phyloP scores from a whole-genome alignment of 306 rosid species.

The Glycine latifolia region DNA sequence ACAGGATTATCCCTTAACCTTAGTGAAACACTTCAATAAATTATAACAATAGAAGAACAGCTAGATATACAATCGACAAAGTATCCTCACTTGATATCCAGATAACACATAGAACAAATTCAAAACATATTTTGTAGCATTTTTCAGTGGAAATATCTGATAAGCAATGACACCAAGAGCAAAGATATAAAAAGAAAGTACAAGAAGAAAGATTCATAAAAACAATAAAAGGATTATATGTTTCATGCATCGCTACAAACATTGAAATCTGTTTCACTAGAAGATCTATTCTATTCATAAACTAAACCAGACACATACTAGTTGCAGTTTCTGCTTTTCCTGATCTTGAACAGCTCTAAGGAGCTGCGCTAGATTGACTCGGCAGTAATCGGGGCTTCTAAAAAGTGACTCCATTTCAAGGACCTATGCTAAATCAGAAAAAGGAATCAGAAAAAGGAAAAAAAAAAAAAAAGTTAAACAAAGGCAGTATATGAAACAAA shows the following conservation, averaged over 20 bases:
- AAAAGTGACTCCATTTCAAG: slow-evolving; percentile 72
- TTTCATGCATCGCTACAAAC: slow-evolving; percentile 21
- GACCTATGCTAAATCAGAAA: slow-evolving; percentile 64
- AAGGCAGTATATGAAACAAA: slow-evolving; percentile 40
- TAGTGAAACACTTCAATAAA: slow-evolving; percentile 7
- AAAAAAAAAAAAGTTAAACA: slow-evolving; percentile 32
- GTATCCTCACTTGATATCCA: slow-evolving; percentile 17
- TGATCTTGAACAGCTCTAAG: slow-evolving; percentile 89
- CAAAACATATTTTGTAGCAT: slow-evolving; percentile 13
- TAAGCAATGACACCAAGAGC: neutral
- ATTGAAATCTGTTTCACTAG: slow-evolving; percentile 6
- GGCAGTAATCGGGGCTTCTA: slow-evolving; percentile 61
- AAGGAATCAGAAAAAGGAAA: neutral
- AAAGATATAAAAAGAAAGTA: slow-evolving; percentile 2
- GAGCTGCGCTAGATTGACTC: slow-evolving; percentile 77
- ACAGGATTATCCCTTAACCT: neutral
- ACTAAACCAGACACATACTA: slow-evolving; percentile 57
- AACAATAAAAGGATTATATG: neutral
- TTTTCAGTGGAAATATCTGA: slow-evolving; percentile 6
- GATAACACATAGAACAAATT: slow-evolving; percentile 2
- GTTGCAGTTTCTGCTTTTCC: slow-evolving; percentile 80
- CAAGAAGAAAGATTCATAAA: slow-evolving; percentile 8
- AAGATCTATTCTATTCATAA: slow-evolving; percentile 18
- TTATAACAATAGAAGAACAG: slow-evolving; percentile 3
- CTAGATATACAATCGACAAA: slow-evolving; percentile 4